Percentiles rank a stretch among this genome's conserved stretches.
Evolutionary conservation across 2,329 filamentous ascomycete genomes (phyloP).

Genomic region (Bipolaris bicolor): DNA sequence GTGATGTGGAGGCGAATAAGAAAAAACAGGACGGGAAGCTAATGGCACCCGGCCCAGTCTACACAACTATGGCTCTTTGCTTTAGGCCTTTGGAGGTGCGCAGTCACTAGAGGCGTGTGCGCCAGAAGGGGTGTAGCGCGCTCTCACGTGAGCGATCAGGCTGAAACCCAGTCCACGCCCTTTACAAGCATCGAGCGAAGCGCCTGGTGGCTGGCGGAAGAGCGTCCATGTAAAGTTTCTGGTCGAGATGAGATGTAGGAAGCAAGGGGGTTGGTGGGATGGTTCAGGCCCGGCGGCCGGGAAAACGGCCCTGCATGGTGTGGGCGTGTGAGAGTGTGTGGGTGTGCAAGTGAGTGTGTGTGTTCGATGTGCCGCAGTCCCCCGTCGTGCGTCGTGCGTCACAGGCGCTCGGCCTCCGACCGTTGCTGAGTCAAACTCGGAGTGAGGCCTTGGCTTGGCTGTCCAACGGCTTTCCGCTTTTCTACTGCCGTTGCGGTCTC

Average conservation of each 20-base stretch:
- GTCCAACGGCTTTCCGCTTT: constrained; percentile 5
- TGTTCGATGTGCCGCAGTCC: constrained; percentile 9
- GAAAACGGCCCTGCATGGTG: constrained; percentile 18
- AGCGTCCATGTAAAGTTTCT: constrained; percentile 10
- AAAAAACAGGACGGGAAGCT: constrained; percentile 1
- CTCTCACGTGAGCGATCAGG: constrained; percentile 10
- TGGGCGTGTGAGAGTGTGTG: background rate
- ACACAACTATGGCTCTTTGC: constrained; percentile 3
- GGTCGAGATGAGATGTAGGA: constrained; percentile 3
- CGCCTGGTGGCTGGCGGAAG: constrained; percentile 6
- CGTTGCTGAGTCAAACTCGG: constrained; percentile 8
- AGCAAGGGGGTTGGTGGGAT: constrained; percentile 8
- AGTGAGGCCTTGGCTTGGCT: constrained; percentile 4
- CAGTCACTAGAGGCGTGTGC: constrained; percentile 6
- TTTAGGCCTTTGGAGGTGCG: constrained; percentile 3
- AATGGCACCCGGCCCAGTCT: background rate
- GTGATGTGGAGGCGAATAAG: background rate
- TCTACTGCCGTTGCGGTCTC: constrained; percentile 3
- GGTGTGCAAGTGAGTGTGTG: background rate
- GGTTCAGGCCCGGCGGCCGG: constrained; percentile 9
- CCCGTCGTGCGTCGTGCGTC: constrained; percentile 7
- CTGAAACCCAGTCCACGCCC: constrained; percentile 10
- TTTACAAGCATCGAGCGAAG: constrained; percentile 5
- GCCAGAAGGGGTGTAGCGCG: constrained; percentile 7
- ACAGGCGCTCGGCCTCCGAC: constrained; percentile 11